Base-by-base conservation (phyloP, 441 rosid species). In the Bocquillonia castaneifolia region DNA sequence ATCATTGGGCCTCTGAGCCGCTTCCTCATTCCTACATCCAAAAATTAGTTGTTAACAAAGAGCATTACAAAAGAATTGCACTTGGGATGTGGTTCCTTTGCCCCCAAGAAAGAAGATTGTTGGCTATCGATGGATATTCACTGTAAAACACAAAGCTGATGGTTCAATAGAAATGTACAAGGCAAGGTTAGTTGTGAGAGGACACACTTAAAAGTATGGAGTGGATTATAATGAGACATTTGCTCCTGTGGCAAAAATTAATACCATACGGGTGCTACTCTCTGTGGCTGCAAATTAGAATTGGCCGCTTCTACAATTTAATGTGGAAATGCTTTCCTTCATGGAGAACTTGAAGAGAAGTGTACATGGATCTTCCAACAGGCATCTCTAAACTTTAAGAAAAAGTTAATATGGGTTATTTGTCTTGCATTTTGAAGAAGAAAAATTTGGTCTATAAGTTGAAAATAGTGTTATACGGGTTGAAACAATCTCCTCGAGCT, bases 181-280 rank as follows among this genome's bases (percentile, higher is more conserved):
- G 7, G 72, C 59, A 3, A 10, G 23, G 0, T 9, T 67, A 0
- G 26, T 68, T 0, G 39, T 47, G 0, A 59, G 44, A 14, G 60
- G 72, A 0, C 66, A 34, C 6, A 66, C 72, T 7, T 17, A 75
- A 0, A 23, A 28, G 0, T 44, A 59, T 15, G 23, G 42, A 0
- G n/a, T 70, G 0, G 69, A 60, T 28, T 71, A 71, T 9, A 3
- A 5, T 0, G 54, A 75, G 2, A 75, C 64, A 0, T 65, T 70
- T 64, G 36, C 72, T 1, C 63, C n/a, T 0, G 32, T 59, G 1
- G 52, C 67, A 0, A 75, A 64, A 12, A 4, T 70, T 0, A 64
- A 69, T 4, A 58, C n/a, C 0, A 5, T 64, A 0, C 0, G 62
- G 18, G 22, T 40, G 0, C 12, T 64, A 1, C 6, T 64, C 3